Evolutionary conservation across 1,284 basidiomycete genomes (phyloP).

Genomic region (Laetiporus sulphureus): DNA sequence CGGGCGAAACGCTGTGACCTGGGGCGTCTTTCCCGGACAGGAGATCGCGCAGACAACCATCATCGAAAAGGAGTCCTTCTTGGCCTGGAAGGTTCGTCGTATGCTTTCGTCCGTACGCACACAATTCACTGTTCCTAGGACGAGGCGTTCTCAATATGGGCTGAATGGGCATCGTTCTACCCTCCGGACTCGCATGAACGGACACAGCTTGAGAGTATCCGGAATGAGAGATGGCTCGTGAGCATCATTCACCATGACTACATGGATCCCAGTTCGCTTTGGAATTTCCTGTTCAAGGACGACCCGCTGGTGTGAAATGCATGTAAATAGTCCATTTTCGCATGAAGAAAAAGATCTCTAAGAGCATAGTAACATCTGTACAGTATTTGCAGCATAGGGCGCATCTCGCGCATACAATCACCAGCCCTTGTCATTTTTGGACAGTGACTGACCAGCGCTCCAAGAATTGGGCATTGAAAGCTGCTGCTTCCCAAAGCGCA

Average conservation of each 20-base stretch:
- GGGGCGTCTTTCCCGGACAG: slow-evolving; percentile 97
- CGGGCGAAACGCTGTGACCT: slow-evolving; percentile 93
- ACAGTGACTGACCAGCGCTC: slow-evolving; percentile 31
- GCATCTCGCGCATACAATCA: neutral
- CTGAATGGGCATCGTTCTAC: slow-evolving; percentile 89
- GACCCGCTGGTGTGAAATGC: slow-evolving; percentile 1
- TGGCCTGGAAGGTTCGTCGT: slow-evolving; percentile 79
- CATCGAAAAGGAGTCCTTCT: slow-evolving; percentile 89
- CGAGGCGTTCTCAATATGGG: slow-evolving; percentile 96
- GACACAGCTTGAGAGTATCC: slow-evolving; percentile 64
- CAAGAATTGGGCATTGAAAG: slow-evolving; percentile 33
- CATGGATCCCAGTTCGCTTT: slow-evolving; percentile 75
- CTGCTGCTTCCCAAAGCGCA: slow-evolving; percentile 45
- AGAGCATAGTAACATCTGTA: neutral
- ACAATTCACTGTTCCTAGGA: slow-evolving; percentile 45
- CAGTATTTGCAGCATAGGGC: neutral
- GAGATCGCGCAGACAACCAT: slow-evolving; percentile 97
- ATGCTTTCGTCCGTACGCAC: neutral
- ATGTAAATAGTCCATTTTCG: too few species aligned
- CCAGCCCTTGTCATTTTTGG: slow-evolving; percentile 5
- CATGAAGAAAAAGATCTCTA: too few species aligned
- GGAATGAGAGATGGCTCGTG: slow-evolving; percentile 82
- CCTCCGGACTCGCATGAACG: slow-evolving; percentile 71
- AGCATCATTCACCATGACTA: slow-evolving; percentile 95
- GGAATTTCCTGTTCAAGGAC: slow-evolving; percentile 69